Base-by-base conservation (phyloP, 208 protist genomes). In the Acanthamoeba sp. region DNA sequence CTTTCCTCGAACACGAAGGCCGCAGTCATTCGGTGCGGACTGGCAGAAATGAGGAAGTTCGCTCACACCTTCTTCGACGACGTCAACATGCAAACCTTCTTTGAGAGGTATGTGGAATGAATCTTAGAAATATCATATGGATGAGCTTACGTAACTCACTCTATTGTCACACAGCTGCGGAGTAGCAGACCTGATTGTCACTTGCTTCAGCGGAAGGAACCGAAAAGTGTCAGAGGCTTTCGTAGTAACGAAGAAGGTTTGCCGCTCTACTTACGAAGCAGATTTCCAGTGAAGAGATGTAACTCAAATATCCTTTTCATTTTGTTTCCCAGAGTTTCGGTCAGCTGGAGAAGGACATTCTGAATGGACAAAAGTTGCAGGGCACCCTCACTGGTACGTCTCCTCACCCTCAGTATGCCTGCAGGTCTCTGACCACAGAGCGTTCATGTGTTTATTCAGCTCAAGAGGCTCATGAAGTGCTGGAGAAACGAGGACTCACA, bases 301-400 rank as follows among this genome's bases (percentile, higher is more conserved):
- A n/a, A n/a, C n/a, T n/a, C n/a, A n/a, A n/a, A n/a, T n/a, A n/a
- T n/a, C n/a, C n/a, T n/a, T n/a, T n/a, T n/a, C n/a, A n/a, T n/a
- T n/a, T n/a, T n/a, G n/a, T n/a, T n/a, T 6, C 48, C 48, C 48
- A 87, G 78, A 59, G 42, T 40, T 59, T 87, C 32, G 94, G 96
- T 1, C 7, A 80, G n/a, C 80, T 97, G 29, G 96, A 97, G 95
- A 90, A 52, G 34, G 94, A 97, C 76, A 18, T 98, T 22, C 94
- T 98, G 3, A 94, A 95, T 16, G 96, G 96, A 0, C 96, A 97
- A 78, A 98, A 98, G 91, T 87, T 98, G 50, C 96, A 97, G 82
- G 97, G 97, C 59, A 95, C 94, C 29, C 57, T 95, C 40, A 97
- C 97, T 22, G n/a, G 66, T 76, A 38, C 3, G 64, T 27, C 9